Evolutionary conservation across 345 rosid species (phyloP).

Genomic region (Acer yangbiense): DNA sequence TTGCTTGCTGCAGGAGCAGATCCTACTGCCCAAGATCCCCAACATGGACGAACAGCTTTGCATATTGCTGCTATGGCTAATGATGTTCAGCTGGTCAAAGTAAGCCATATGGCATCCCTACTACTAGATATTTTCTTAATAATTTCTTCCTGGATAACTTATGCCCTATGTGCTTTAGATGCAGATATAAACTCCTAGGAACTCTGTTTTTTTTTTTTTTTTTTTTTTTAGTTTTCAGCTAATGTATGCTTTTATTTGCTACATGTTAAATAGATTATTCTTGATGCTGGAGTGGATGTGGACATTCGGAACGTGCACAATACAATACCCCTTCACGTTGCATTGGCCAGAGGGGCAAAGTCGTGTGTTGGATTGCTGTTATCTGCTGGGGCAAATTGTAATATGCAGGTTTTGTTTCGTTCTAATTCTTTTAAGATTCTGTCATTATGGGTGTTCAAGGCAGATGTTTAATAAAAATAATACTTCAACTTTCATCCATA

Average conservation of each 20-base stretch:
- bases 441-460: background rate
- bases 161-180: background rate
- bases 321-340: slow-evolving; percentile 93
- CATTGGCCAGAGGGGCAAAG: slow-evolving; percentile 90
- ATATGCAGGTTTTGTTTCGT: slow-evolving; percentile 67
- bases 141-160: background rate
- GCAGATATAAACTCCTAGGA: background rate
- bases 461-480: slow-evolving; percentile 8
- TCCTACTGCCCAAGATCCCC: slow-evolving; percentile 84
- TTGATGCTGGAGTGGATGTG: slow-evolving; percentile 93
- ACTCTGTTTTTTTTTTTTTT: slow-evolving; percentile 3
- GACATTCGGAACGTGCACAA: slow-evolving; percentile 82
- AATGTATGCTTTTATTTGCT: slow-evolving; percentile 23
- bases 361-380: slow-evolving; percentile 87
- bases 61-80: slow-evolving; percentile 94
- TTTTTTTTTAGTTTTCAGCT: background rate
- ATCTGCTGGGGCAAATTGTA: slow-evolving; percentile 83
- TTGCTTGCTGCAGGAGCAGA: slow-evolving; percentile 95
- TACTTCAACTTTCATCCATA: background rate
- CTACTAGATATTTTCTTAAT: background rate
- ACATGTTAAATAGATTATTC: slow-evolving; percentile 65
- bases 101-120: slow-evolving; percentile 33
- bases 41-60: slow-evolving; percentile 85
- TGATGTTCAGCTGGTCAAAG: slow-evolving; percentile 87
- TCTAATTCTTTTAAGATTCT: background rate